These are phyloP conservation scores for Penicillium sclerotigenum DNA, from an alignment of 2,329 filamentous ascomycete genomes.

Conservation along the genomic window DNA sequence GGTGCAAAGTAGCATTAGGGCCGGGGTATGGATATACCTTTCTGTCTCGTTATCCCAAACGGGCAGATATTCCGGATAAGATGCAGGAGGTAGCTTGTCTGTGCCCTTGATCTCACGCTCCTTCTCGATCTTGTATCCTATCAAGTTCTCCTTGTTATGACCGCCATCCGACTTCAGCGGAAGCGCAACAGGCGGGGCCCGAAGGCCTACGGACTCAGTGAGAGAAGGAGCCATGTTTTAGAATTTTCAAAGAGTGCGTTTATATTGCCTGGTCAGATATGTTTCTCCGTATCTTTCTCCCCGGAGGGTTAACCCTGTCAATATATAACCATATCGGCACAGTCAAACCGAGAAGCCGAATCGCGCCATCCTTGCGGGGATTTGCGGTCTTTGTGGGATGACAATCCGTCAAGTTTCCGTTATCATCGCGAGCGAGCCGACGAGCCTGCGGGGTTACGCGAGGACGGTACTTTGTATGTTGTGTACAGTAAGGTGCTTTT, in stretches of 20 bases:
- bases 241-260: neutral
- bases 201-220: conserved; percentile 31
- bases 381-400: conserved; percentile 4
- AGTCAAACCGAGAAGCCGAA: conserved; percentile 1
- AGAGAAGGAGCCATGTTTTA: conserved; percentile 36
- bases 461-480: neutral
- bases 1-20: neutral
- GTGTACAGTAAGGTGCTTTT: too few species aligned
- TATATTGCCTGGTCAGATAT: too few species aligned
- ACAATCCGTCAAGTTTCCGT: neutral
- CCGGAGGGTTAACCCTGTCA: neutral
- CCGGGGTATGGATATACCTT: conserved; percentile 20
- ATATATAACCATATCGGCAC: conserved; percentile 14
- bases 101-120: conserved; percentile 55
- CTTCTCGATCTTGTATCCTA: conserved; percentile 41
- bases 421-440: conserved; percentile 1
- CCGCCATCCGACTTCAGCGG: conserved; percentile 31
- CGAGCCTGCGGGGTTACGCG: neutral
- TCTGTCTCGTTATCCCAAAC: conserved; percentile 61
- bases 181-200: conserved; percentile 21
- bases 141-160: conserved; percentile 38
- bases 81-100: conserved; percentile 52
- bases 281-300: neutral
- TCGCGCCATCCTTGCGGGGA: conserved; percentile 19
- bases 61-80: conserved; percentile 71